These are phyloP conservation scores for Colletotrichum plurivorum DNA, from an alignment of 2,329 filamentous ascomycete species.

Conservation along the genomic window DNA sequence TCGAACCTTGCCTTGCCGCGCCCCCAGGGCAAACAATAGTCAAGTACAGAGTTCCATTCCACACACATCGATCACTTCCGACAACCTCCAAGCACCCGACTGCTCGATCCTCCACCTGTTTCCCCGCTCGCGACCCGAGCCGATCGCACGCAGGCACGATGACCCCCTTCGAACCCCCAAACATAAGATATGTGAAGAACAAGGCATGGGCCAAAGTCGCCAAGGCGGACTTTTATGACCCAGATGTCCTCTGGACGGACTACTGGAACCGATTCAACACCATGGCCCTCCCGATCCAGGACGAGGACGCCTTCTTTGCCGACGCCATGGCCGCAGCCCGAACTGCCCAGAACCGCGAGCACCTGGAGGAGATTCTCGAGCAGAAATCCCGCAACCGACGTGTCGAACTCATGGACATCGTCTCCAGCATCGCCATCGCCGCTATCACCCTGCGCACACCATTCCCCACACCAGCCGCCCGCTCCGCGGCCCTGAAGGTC, in stretches of 20 bases:
- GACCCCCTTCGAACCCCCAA: conserved; percentile 23
- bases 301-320: conserved; percentile 36
- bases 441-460: neutral
- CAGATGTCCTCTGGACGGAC: conserved; percentile 15
- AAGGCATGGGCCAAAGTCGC: conserved; percentile 15
- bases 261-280: conserved; percentile 37
- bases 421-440: conserved; percentile 15
- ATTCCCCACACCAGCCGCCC: conserved; percentile 7
- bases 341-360: conserved; percentile 23
- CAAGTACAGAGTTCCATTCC: neutral
- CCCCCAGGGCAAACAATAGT: neutral
- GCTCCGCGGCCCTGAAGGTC: conserved; percentile 23
- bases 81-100: neutral
- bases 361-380: conserved; percentile 33
- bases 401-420: conserved; percentile 4
- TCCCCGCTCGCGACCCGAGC: neutral
- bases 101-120: neutral
- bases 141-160: conserved; percentile 5
- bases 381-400: conserved; percentile 21
- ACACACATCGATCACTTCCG: neutral
- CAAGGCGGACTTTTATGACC: conserved; percentile 27
- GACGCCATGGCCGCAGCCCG: conserved; percentile 28
- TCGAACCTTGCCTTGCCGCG: neutral
- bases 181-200: conserved; percentile 12
- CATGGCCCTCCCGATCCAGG: conserved; percentile 31